Base-by-base conservation (phyloP, 805 yeast genomes). In the Candida corydali region DNA sequence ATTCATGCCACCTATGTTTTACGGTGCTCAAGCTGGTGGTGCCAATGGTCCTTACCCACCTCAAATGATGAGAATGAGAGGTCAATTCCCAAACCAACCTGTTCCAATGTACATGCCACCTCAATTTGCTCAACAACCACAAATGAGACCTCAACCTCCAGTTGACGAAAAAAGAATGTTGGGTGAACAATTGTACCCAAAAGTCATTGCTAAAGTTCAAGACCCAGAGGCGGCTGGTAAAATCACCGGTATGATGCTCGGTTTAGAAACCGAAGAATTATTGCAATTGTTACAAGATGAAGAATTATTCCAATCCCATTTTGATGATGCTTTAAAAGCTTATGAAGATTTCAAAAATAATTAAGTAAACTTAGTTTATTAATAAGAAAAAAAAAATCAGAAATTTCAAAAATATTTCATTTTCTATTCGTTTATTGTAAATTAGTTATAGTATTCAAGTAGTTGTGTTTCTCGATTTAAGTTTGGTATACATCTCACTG, bases 221-320 rank as follows among this genome's bases (percentile, higher is more conserved):
- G 95, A 88, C 59, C 84, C 83, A 41, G 96, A 88, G 69, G 87
- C 95, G 57, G 97, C 97, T 51, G 96, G 96, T 72, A 91, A 89
- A 75, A 86, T 93, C 63, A 93, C 98, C 50, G 97, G 98, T 74
- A 93, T 93, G 98, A 80, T 93, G 74, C 78, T 93, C 60, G 96
- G 89, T 62, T 80, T 91, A 80, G 94, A 88, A 60, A 86, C 85
- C 69, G 79, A 79, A 57, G 96, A 91, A 71, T 85, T 93, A 54
- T 70, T 89, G 57, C 83, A 84, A 44, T 75, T 91, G 63, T 78
- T 87, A 64, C 94, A 86, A 59, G 93, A 89, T 63, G 96, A 87
- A 48, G 88, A 80, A 54, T 77, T 83, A 52, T 86, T 93, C 74
- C 81, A 82, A 72, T 79, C 80, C 64, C 95, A 88, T 65, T 87